phyloP scores from a whole-genome alignment of 1,284 basidiomycete genomes.

The Fomitopsis pinicola region DNA sequence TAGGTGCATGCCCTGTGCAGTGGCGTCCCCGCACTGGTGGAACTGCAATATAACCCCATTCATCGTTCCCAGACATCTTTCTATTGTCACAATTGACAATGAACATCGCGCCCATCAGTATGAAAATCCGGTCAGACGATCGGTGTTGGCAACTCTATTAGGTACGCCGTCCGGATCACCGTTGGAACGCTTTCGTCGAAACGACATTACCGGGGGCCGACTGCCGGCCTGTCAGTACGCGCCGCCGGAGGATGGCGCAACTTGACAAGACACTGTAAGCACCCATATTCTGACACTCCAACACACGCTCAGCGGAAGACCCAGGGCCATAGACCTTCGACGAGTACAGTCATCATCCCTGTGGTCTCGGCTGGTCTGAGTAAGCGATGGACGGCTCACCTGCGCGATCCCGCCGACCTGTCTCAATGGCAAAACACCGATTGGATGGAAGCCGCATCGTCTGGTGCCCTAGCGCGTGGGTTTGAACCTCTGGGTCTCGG shows the following conservation, averaged over 20 bases:
- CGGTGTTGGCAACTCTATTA: not conserved
- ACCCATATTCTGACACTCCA: not conserved
- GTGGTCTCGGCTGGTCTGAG: not conserved
- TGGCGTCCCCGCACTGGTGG: not conserved
- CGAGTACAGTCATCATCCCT: not conserved
- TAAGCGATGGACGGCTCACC: not conserved
- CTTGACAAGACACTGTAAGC: not conserved
- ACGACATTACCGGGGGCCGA: not conserved
- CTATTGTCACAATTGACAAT: not conserved
- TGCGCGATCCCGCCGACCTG: not conserved
- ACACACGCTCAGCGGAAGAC: not conserved
- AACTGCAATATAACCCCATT: not conserved
- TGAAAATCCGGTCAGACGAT: constrained; percentile 1
- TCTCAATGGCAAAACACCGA: not conserved
- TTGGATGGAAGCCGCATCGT: not conserved
- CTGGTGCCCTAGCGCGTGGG: not conserved
- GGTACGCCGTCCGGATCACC: not conserved
- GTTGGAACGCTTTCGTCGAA: not conserved
- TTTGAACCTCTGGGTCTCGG: not conserved
- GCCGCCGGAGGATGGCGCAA: not conserved
- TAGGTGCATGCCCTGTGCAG: not conserved
- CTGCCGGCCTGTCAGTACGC: not conserved
- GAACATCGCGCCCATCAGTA: not conserved
- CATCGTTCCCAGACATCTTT: not conserved
- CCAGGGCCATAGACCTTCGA: not conserved